phyloP scores from a whole-genome alignment of 306 rosid species.

The Canavalia ensiformis region DNA sequence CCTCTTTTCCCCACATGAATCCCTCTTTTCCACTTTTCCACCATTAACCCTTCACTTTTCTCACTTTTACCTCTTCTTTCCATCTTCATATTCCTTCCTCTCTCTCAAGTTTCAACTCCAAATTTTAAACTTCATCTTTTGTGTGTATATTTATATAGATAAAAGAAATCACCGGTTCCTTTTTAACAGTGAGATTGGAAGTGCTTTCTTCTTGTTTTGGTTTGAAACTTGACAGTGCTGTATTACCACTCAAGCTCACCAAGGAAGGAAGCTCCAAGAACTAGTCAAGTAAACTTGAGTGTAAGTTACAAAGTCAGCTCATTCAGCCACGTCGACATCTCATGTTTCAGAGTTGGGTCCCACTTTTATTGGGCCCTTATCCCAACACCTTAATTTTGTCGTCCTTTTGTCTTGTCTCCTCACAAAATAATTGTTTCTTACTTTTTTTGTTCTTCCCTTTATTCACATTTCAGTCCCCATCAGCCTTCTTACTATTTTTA shows the following conservation, averaged over 20 bases:
- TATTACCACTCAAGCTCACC: constrained; percentile 14
- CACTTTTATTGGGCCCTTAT: constrained; percentile 32
- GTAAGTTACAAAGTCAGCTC: constrained; percentile 25
- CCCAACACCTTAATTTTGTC: constrained; percentile 41
- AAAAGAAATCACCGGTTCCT: background rate
- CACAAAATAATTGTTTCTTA: constrained; percentile 4
- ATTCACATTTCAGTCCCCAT: background rate
- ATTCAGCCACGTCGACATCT: constrained; percentile 49
- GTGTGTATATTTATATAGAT: background rate
- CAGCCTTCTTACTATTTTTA: background rate
- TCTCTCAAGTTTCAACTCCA: constrained; percentile 29
- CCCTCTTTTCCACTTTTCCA: constrained; percentile 56
- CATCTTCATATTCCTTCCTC: constrained; percentile 23
- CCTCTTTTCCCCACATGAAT: constrained; percentile 59
- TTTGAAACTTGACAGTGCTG: constrained; percentile 20
- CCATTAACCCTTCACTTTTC: constrained; percentile 55
- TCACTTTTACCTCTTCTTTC: constrained; percentile 38
- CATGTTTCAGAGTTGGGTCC: constrained; percentile 30
- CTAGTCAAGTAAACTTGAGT: constrained; percentile 42
- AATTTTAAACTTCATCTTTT: constrained; percentile 46
- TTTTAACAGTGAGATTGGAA: background rate
- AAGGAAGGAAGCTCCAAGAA: constrained; percentile 30
- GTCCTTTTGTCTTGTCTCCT: constrained; percentile 45
- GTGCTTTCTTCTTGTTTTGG: background rate
- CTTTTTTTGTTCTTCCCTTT: background rate